Base-by-base conservation (phyloP, 129 eudicot species). In the Flaveria robusta region DNA sequence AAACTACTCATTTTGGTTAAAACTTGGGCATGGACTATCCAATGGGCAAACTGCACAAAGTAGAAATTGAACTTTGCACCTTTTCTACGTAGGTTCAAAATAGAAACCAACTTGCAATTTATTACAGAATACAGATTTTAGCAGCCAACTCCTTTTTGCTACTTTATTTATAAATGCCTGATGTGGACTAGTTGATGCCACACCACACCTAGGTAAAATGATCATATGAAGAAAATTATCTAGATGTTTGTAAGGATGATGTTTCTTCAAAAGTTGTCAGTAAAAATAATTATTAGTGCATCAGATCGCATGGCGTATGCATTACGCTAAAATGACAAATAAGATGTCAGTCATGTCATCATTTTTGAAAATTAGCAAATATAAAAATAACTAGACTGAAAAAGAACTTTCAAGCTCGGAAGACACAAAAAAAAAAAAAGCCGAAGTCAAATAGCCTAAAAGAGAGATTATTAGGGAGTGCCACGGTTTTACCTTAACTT, bases 1-100 rank as follows among this genome's bases (percentile, higher is more conserved):
- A 59, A 59, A 24, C n/a, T 59, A 59, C 29, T 56, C 24, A 56
- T 22, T 56, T 56, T 22, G 64, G 29, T 56, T 56, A 59, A 59
- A 24, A 23, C 66, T 23, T 59, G 66, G 10, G 66, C 66, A 59
- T 59, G 63, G 13, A 9, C 20, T 55, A n/a, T n/a, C n/a, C n/a
- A 19, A 20, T 20, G 13, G 63, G 27, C 29, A 9, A 55, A 19
- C 63, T 55, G 63, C 63, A 58, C 37, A 58, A 20, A 58, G 24
- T 58, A 58, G 37, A 58, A 56, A 58, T 37, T 24, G 66, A 58
- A 22, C 37, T 58, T 58, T 58, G 22, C 8, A 58, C 37, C 23
- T 58, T 10, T 58, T 10, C 66, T 24, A 24, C 9, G 66, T 23
- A 23, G 34, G 66, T 0, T 5, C 29, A 55, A 55, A 20, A 20